Conservation (phyloP, 495 filamentous ascomycete genomes). For the Melanomma pulvis-pyrius region DNA sequence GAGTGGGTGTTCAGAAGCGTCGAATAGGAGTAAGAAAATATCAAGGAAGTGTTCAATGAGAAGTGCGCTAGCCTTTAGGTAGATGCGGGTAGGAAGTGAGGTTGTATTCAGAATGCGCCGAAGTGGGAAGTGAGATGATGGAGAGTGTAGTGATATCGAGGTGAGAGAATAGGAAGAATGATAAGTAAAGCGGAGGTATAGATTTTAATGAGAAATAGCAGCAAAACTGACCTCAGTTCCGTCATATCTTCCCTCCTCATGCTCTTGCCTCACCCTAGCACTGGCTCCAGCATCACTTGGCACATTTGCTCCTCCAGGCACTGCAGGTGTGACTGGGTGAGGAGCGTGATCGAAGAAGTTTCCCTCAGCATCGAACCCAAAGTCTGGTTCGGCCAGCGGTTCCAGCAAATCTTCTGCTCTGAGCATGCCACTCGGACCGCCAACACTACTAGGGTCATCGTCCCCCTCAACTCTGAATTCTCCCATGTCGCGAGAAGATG, state of each 20-base stretch:
- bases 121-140: background rate
- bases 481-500: slow-evolving; percentile 31
- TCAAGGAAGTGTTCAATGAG: too few species aligned
- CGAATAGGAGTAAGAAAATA: background rate
- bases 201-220: slow-evolving; percentile 20
- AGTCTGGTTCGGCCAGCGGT: slow-evolving; percentile 62
- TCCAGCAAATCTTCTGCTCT: slow-evolving; percentile 53
- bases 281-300: slow-evolving; percentile 49
- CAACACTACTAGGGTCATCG: slow-evolving; percentile 32
- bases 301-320: slow-evolving; percentile 18
- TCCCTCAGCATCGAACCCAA: slow-evolving; percentile 67
- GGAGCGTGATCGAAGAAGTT: slow-evolving; percentile 52
- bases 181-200: background rate
- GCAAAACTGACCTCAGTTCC: slow-evolving; percentile 37
- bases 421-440: slow-evolving; percentile 10
- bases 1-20: slow-evolving; percentile 16
- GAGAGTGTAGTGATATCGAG: background rate
- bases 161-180: background rate
- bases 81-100: background rate
- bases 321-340: slow-evolving; percentile 13
- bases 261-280: slow-evolving; percentile 45
- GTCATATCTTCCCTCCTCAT: slow-evolving; percentile 45
- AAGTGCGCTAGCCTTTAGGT: too few species aligned
- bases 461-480: slow-evolving; percentile 46
- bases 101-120: background rate